Conservation (phyloP, 139 green algal species). For the Chlamydomonas sp. region DNA sequence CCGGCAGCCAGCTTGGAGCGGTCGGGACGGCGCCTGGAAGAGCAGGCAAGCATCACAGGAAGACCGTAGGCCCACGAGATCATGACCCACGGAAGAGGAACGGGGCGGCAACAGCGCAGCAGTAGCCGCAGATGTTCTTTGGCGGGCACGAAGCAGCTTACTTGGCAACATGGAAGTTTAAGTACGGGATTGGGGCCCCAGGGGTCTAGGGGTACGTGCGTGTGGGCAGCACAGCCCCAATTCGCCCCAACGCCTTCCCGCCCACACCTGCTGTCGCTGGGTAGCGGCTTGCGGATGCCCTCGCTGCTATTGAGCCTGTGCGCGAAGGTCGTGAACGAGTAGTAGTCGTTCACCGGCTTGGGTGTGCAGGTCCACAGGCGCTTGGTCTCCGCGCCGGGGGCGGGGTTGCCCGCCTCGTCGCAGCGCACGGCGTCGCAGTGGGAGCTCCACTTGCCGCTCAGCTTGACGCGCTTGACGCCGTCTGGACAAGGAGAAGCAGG, state of each 20-base stretch:
- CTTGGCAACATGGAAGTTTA: neutral
- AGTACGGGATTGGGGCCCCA: neutral
- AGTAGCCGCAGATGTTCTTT: neutral
- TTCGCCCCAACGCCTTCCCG: neutral
- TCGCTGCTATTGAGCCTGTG: conserved; percentile 80
- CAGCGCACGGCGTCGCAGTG: conserved; percentile 78
- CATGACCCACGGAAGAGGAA: neutral
- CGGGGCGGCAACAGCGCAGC: neutral
- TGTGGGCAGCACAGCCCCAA: neutral
- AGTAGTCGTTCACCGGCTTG: conserved; percentile 88
- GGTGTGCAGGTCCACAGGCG: conserved; percentile 81
- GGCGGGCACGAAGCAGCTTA: neutral
- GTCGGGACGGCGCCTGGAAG: conserved; percentile 80
- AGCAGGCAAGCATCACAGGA: conserved; percentile 69
- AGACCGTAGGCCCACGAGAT: neutral
- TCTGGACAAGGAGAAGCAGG: conserved; percentile 39
- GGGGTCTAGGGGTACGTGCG: neutral
- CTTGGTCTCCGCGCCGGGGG: conserved; percentile 52
- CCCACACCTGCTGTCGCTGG: conserved; percentile 80
- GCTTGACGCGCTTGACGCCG: conserved; percentile 71
- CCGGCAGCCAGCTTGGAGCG: conserved; percentile 62
- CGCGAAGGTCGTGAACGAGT: conserved; percentile 92
- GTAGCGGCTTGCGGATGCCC: conserved; percentile 69
- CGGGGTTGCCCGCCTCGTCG: conserved; percentile 71
- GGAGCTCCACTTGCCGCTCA: conserved; percentile 90